Evolutionary conservation across 2,329 filamentous ascomycete species (phyloP).

Genomic region (Penicillium digitatum): DNA sequence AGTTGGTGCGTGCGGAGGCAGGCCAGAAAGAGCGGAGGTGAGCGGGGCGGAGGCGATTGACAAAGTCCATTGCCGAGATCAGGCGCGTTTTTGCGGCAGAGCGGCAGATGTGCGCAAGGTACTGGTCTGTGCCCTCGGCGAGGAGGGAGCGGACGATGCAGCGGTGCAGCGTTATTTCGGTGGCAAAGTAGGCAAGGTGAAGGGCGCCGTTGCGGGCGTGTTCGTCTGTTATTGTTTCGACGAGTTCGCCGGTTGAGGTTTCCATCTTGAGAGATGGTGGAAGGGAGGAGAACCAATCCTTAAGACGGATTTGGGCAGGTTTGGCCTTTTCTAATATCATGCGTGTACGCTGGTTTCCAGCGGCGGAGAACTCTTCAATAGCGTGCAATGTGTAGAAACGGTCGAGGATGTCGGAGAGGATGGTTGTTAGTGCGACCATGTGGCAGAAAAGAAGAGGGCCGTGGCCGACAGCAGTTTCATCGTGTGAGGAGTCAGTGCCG

Average conservation of each 20-base stretch:
- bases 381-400: constrained; percentile 52
- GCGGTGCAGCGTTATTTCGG: constrained; percentile 87
- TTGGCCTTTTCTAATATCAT: constrained; percentile 52
- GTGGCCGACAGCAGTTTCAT: constrained; percentile 37
- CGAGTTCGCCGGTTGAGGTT: constrained; percentile 43
- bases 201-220: constrained; percentile 61
- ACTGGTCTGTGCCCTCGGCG: constrained; percentile 61
- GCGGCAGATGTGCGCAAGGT: constrained; percentile 87
- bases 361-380: constrained; percentile 42
- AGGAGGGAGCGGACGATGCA: constrained; percentile 80
- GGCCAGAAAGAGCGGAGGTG: constrained; percentile 88
- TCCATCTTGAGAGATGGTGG: constrained; percentile 50
- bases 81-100: constrained; percentile 89
- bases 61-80: constrained; percentile 95
- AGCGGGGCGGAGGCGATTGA: constrained; percentile 80
- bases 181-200: constrained; percentile 88
- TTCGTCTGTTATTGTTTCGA: constrained; percentile 41
- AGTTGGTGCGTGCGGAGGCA: constrained; percentile 58
- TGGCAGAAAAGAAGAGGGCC: constrained; percentile 49
- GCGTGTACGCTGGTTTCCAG: constrained; percentile 45
- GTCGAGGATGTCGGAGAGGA: constrained; percentile 50
- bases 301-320: constrained; percentile 51
- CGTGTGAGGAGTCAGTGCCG: constrained; percentile 26
- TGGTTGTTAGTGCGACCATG: constrained; percentile 51
- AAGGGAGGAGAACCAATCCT: constrained; percentile 51